These are phyloP conservation scores for Fusarium napiforme DNA, from an alignment of 2,329 filamentous ascomycete genomes.

Conservation along the genomic window DNA sequence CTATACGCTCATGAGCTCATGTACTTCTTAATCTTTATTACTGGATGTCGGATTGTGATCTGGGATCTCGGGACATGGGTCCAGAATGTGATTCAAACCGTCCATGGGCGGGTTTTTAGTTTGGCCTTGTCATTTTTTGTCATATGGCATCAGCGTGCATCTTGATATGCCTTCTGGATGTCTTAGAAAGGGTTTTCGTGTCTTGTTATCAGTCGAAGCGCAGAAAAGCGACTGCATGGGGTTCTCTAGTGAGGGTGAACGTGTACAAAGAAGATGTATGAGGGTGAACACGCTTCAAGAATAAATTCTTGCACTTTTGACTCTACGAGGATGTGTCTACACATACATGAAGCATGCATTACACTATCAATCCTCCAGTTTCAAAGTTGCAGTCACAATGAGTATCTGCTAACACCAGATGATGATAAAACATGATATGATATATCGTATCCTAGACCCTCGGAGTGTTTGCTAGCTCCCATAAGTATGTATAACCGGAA, in stretches of 20 bases:
- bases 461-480: not conserved
- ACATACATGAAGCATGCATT: not conserved
- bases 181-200: constrained; percentile 1
- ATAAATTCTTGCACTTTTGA: constrained; percentile 1
- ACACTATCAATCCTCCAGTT: not conserved
- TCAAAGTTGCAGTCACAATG: not conserved
- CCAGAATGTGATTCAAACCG: constrained; percentile 3
- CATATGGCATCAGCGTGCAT: constrained; percentile 15
- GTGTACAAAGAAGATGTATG: constrained; percentile 10
- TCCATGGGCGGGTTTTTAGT: constrained; percentile 1
- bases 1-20: constrained; percentile 43
- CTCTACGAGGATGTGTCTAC: not conserved
- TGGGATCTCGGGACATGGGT: constrained; percentile 5
- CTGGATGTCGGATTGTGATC: constrained; percentile 26
- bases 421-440: not conserved
- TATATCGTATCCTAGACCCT: not conserved
- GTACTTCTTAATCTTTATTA: constrained; percentile 44
- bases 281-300: not conserved
- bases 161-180: constrained; percentile 21
- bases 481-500: not conserved
- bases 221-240: not conserved
- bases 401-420: not conserved
- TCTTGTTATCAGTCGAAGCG: not conserved
- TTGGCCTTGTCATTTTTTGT: constrained; percentile 31
- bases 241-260: not conserved